Evolutionary conservation across 164 flowering plant species (phyloP).

Genomic region (Houttuynia cordata): DNA sequence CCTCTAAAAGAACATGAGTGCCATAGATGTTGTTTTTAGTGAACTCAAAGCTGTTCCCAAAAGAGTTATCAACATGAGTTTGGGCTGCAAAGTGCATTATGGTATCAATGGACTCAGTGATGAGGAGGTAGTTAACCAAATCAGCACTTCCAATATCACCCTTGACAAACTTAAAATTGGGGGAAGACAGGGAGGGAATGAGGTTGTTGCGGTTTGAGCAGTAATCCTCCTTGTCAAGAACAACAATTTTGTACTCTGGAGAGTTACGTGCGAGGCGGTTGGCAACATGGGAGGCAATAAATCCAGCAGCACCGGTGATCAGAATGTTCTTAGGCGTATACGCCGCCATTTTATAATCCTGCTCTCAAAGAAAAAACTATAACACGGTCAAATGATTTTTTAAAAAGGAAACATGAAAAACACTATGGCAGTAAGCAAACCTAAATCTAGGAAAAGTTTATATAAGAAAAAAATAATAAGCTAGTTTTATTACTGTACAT

Average conservation of each 20-base stretch:
- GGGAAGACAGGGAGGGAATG: conserved; percentile 44
- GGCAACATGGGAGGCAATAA: conserved; percentile 70
- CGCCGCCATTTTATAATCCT: background rate
- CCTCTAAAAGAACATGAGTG: conserved; percentile 70
- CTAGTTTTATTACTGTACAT: too few relatives aligned
- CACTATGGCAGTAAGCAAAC: too few relatives aligned
- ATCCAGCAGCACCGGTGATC: conserved; percentile 77
- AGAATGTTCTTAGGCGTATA: conserved; percentile 62
- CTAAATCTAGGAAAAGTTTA: too few relatives aligned
- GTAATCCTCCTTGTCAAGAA: conserved; percentile 74
- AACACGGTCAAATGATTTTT: too few relatives aligned
- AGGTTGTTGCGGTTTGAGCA: conserved; percentile 64
- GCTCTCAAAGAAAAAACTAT: background rate
- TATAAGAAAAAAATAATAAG: too few relatives aligned
- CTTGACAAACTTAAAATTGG: conserved; percentile 72
- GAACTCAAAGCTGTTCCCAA: conserved; percentile 77
- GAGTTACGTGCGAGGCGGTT: conserved; percentile 49
- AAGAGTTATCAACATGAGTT: conserved; percentile 74
- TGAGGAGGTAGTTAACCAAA: conserved; percentile 65
- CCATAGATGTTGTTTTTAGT: conserved; percentile 76
- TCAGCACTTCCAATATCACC: conserved; percentile 74
- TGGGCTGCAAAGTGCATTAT: conserved; percentile 85
- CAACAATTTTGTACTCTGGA: conserved; percentile 72
- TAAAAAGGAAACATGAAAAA: too few relatives aligned
- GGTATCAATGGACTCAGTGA: conserved; percentile 64